Conservation (phyloP, 768 basidiomycete species). For the Sutorius australiensis region DNA sequence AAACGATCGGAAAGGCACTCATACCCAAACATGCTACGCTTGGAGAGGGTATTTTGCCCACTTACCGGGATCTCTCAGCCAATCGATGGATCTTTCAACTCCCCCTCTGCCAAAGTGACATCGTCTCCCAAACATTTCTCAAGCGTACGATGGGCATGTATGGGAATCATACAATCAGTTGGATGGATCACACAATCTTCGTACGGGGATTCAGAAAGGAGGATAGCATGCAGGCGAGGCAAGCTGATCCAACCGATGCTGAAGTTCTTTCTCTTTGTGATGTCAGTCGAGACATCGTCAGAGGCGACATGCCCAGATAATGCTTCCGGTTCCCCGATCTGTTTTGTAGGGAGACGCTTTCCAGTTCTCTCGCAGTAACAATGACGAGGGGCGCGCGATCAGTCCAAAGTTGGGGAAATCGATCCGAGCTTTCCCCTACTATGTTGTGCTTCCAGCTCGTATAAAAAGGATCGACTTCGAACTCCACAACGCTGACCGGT, state of each 20-base stretch:
- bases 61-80: slow-evolving; percentile 34
- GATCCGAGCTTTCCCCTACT: slow-evolving; percentile 19
- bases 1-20: not conserved
- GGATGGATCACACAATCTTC: slow-evolving; percentile 4
- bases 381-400: slow-evolving; percentile 38
- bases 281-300: slow-evolving; percentile 38
- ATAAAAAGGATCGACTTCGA: slow-evolving; percentile 62
- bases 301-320: slow-evolving; percentile 36
- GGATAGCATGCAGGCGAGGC: slow-evolving; percentile 42
- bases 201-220: slow-evolving; percentile 47
- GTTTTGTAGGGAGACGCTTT: slow-evolving; percentile 47
- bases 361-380: slow-evolving; percentile 49
- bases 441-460: slow-evolving; percentile 47
- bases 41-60: slow-evolving; percentile 37
- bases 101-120: slow-evolving; percentile 39
- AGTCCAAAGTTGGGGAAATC: not conserved
- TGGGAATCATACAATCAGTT: slow-evolving; percentile 9
- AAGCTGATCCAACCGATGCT: slow-evolving; percentile 43
- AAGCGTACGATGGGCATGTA: slow-evolving; percentile 36
- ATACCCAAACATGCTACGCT: slow-evolving; percentile 32
- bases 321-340: slow-evolving; percentile 39
- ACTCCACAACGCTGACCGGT: slow-evolving; percentile 59
- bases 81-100: slow-evolving; percentile 39
- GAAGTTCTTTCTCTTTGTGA: slow-evolving; percentile 42
- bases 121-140: slow-evolving; percentile 46